Conservation (phyloP, 306 rosid species). For the Prunus armeniaca region DNA sequence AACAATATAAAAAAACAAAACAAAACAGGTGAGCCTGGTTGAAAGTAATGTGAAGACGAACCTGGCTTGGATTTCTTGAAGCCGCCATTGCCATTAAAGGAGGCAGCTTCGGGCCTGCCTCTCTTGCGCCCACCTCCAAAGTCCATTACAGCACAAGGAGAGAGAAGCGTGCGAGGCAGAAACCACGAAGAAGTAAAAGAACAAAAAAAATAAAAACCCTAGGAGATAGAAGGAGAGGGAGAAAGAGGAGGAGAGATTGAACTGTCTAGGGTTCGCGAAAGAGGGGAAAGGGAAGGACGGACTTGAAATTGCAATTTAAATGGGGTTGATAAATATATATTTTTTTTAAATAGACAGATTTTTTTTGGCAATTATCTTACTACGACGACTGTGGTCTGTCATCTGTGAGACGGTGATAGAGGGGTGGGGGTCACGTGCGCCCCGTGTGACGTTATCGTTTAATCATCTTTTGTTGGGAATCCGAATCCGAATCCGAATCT, state of each 20-base stretch:
- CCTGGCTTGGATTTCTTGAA: slow-evolving; percentile 66
- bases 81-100: slow-evolving; percentile 71
- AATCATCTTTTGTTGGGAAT: neutral
- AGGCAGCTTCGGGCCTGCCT: slow-evolving; percentile 49
- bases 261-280: slow-evolving; percentile 25
- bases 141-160: slow-evolving; percentile 38
- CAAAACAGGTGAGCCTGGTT: neutral
- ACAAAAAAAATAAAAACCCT: neutral
- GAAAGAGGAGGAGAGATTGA: slow-evolving; percentile 2
- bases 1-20: neutral
- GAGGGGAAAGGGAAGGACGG: slow-evolving; percentile 20
- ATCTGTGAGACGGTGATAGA: neutral
- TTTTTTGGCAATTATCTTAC: neutral
- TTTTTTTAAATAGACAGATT: neutral
- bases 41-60: slow-evolving; percentile 16
- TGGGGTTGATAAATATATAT: slow-evolving; percentile 13
- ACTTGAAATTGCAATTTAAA: slow-evolving; percentile 29
- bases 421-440: neutral
- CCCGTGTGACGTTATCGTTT: slow-evolving; percentile 11
- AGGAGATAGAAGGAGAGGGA: neutral
- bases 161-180: neutral
- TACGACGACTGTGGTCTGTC: neutral
- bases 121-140: slow-evolving; percentile 60
- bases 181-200: neutral
- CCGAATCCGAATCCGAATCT: neutral